These are phyloP conservation scores for Prunus mira DNA, from an alignment of 306 rosid genomes.

Conservation along the genomic window DNA sequence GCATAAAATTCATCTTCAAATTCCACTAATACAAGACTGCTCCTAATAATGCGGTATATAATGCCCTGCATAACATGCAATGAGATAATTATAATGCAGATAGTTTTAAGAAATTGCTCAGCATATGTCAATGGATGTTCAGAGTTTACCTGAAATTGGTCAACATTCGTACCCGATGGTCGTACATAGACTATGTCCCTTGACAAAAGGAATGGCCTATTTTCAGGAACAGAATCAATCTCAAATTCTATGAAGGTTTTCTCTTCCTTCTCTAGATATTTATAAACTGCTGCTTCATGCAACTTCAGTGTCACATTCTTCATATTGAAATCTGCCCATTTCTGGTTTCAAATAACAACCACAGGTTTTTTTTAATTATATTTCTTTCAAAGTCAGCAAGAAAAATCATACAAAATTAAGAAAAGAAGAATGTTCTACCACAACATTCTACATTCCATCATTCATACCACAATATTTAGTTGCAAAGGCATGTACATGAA, in stretches of 20 bases:
- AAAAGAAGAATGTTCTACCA: too few species aligned
- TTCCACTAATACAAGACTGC: conserved; percentile 18
- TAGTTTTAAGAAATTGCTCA: background rate
- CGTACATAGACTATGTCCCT: conserved; percentile 30
- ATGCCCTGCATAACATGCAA: conserved; percentile 19
- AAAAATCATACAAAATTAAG: too few species aligned
- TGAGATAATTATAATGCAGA: background rate
- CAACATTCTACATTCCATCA: too few species aligned
- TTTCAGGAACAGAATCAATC: conserved; percentile 16
- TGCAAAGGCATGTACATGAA: too few species aligned
- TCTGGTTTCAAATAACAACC: too few species aligned
- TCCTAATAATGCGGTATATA: background rate
- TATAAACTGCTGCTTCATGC: background rate
- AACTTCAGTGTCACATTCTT: conserved; percentile 7
- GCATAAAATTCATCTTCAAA: conserved; percentile 20
- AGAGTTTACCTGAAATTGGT: conserved; percentile 19
- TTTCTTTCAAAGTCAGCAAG: too few species aligned
- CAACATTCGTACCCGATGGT: background rate
- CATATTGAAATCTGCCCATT: background rate
- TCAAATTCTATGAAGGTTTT: conserved; percentile 22
- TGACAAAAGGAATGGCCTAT: conserved; percentile 29
- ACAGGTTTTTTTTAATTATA: too few species aligned
- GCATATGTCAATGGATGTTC: background rate
- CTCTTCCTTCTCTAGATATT: background rate
- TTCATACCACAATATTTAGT: too few species aligned